Evolutionary conservation across 2,329 filamentous ascomycete genomes (phyloP), one percentile per base, ranked within the genome.

Genomic region (Penicillium brasilianum): DNA sequence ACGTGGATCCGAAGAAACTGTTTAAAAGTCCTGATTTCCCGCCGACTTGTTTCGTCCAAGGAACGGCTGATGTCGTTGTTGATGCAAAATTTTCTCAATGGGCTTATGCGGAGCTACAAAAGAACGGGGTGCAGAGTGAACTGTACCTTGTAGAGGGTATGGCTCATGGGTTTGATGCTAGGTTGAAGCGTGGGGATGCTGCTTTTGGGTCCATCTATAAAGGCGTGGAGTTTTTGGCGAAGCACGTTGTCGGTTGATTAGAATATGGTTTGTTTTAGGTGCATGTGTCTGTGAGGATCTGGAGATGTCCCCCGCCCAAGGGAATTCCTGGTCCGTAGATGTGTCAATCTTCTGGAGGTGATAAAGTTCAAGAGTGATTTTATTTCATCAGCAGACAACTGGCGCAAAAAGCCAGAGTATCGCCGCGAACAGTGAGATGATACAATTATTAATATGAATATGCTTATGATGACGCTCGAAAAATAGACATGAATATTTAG

Each of bases 61-160:
- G 43, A 25, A 25, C 43, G 20, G 43, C 20, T 20, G 43, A 44
- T 44, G 43, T 44, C 2, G 43, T 44, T 44, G 43, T 44, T 22
- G 43, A 44, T 25, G 20, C 43, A 13, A 44, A 44, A 13, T 44
- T 44, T 25, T 44, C 43, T 10, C 43, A 44, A 11, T 44, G 43
- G 43, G 20, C 43, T 16, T 44, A 25, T 25, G 43, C 20, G 18
- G 41, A 52, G 28, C 18, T 51, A 20, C 37, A 48, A 28, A 61
- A 59, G 16, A 43, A 39, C 32, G 25, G 51, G 34, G 55, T 57
- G 32, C 14, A 51, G 36, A 57, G 39, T 54, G 51, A 49, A 18
- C 16, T 48, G 18, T 59, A 39, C 32, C 57, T 59, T 36, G 57
- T 48, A 6, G 50, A 55, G 16, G 50, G 18, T 22, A 55, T 59